Percentiles rank a stretch among this genome's conserved stretches.
Evolutionary conservation across 257 asterid genomes (phyloP).

Genomic region (Solanum ossicruentum): DNA sequence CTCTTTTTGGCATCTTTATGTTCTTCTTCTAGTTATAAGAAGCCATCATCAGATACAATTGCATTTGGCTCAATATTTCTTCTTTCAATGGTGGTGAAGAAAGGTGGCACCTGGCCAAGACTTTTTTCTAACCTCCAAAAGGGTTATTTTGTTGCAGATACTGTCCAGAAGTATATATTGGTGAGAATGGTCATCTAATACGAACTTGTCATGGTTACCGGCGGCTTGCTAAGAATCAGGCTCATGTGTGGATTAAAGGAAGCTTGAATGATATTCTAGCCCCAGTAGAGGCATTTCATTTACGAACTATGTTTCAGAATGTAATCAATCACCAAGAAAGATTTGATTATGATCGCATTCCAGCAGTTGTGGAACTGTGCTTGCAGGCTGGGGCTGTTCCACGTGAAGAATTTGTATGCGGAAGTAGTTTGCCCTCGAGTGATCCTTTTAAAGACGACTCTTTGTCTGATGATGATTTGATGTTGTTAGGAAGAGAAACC

Average conservation of each 20-base stretch:
- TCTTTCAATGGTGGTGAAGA: background rate
- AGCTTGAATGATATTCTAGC: constrained; percentile 37
- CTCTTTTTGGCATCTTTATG: background rate
- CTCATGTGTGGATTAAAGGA: constrained; percentile 66
- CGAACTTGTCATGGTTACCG: constrained; percentile 61
- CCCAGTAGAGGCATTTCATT: constrained; percentile 64
- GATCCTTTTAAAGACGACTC: constrained; percentile 1
- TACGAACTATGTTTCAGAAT: constrained; percentile 49
- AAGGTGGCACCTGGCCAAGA: background rate
- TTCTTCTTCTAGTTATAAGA: background rate
- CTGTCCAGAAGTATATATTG: constrained; percentile 79
- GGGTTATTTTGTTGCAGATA: constrained; percentile 27
- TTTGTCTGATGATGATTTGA: constrained; percentile 29
- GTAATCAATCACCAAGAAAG: constrained; percentile 52
- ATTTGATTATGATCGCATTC: constrained; percentile 60
- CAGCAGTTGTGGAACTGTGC: constrained; percentile 80
- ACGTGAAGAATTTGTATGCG: constrained; percentile 6
- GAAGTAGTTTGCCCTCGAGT: background rate
- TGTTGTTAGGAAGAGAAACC: constrained; percentile 37
- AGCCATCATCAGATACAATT: background rate
- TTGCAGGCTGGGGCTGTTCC: constrained; percentile 66
- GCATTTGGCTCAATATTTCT: background rate
- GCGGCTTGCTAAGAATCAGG: constrained; percentile 39
- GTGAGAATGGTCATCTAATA: constrained; percentile 72
- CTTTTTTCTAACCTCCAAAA: background rate